phyloP scores from a whole-genome alignment of 768 basidiomycete species.

The Suillus cothurnatus region DNA sequence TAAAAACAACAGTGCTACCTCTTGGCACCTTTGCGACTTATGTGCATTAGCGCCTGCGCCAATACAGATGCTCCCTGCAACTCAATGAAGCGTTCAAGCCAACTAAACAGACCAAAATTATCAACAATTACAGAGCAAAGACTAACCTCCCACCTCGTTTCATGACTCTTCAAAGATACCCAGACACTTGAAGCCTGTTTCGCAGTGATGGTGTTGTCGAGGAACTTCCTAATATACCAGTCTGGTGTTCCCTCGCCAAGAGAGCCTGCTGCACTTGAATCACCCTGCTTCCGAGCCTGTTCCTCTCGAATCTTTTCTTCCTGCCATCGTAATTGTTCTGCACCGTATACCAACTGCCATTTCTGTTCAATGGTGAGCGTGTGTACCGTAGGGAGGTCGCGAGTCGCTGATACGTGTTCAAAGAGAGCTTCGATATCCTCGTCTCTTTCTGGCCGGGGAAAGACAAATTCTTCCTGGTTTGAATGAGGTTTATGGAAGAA shows the following conservation, averaged over 20 bases:
- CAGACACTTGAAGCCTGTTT: conserved; percentile 78
- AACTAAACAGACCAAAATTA: conserved; percentile 47
- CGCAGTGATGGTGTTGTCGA: conserved; percentile 81
- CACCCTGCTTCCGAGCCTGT: conserved; percentile 59
- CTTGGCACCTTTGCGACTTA: conserved; percentile 67
- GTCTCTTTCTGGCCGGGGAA: conserved; percentile 75
- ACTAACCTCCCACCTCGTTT: conserved; percentile 60
- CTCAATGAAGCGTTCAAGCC: conserved; percentile 76
- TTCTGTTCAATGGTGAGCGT: conserved; percentile 78
- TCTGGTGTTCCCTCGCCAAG: conserved; percentile 77
- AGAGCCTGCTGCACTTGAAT: conserved; percentile 53
- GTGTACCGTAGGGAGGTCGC: conserved; percentile 64
- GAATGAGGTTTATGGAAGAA: conserved; percentile 54
- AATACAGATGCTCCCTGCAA: conserved; percentile 86
- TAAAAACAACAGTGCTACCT: conserved; percentile 45
- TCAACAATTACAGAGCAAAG: neutral
- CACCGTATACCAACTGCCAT: conserved; percentile 87
- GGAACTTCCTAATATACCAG: conserved; percentile 91
- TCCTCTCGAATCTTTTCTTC: conserved; percentile 68
- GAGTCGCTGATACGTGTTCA: conserved; percentile 69
- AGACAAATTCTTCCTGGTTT: conserved; percentile 61
- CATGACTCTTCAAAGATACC: conserved; percentile 79
- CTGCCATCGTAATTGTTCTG: conserved; percentile 79
- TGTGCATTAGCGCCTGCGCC: conserved; percentile 72
- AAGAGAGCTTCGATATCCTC: conserved; percentile 82